Evolutionary conservation across 2,329 filamentous ascomycete species (phyloP).

Genomic region (Penicillium sp.): DNA sequence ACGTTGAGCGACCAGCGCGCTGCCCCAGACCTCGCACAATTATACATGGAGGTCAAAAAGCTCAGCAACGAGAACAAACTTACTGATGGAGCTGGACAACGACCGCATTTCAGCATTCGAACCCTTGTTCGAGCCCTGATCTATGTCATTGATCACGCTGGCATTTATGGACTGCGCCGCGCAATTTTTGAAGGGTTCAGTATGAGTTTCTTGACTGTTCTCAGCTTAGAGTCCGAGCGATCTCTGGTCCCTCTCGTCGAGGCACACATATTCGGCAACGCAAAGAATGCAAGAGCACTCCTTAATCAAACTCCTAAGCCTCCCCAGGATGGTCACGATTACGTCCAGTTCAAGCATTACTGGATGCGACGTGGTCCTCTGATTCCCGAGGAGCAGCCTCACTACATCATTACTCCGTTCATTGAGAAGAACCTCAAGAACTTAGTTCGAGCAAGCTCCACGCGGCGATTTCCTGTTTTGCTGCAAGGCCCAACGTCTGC

Average conservation of each 20-base stretch:
- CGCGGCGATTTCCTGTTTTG: conserved; percentile 82
- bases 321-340: conserved; percentile 68
- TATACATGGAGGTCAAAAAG: conserved; percentile 83
- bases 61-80: conserved; percentile 75
- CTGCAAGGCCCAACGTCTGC: conserved; percentile 96
- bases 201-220: conserved; percentile 92
- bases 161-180: conserved; percentile 76
- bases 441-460: conserved; percentile 87
- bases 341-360: conserved; percentile 83
- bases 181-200: conserved; percentile 92
- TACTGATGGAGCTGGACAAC: conserved; percentile 91
- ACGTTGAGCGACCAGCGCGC: conserved; percentile 67
- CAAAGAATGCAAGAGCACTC: conserved; percentile 64
- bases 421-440: conserved; percentile 94
- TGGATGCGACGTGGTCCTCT: conserved; percentile 77
- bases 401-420: conserved; percentile 96
- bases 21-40: conserved; percentile 71
- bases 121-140: conserved; percentile 85
- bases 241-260: conserved; percentile 74
- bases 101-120: conserved; percentile 92
- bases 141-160: conserved; percentile 79
- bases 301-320: conserved; percentile 72
- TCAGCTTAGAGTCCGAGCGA: conserved; percentile 75
- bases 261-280: conserved; percentile 68
- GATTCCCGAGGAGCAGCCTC: conserved; percentile 63